These are phyloP conservation scores for Cinnamomum micranthum DNA, from an alignment of 164 flowering plant genomes.

Conservation along the genomic window DNA sequence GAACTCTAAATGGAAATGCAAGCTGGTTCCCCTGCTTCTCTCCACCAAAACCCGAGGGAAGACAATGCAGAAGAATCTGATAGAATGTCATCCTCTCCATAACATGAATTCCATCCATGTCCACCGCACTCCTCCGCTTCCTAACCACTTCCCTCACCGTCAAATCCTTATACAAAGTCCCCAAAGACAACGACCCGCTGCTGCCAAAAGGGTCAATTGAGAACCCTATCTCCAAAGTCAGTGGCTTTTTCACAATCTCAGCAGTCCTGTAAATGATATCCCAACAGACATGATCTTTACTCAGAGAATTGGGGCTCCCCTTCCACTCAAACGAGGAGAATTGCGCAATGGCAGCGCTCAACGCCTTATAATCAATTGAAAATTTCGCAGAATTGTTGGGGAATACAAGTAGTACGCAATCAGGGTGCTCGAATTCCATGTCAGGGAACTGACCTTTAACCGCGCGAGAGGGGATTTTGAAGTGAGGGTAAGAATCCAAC, in stretches of 20 bases:
- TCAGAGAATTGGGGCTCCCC: conserved; percentile 72
- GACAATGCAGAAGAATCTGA: conserved; percentile 84
- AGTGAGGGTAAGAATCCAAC: conserved; percentile 28
- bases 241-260: conserved; percentile 70
- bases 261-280: conserved; percentile 81
- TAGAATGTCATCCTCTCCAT: conserved; percentile 73
- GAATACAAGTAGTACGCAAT: conserved; percentile 71
- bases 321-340: conserved; percentile 59
- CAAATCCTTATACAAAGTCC: conserved; percentile 48
- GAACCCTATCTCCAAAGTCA: conserved; percentile 21
- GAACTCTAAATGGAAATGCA: conserved; percentile 77
- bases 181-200: conserved; percentile 35
- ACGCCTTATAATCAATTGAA: conserved; percentile 41
- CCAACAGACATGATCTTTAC: conserved; percentile 89
- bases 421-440: conserved; percentile 88
- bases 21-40: conserved; percentile 56
- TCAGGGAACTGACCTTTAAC: conserved; percentile 59
- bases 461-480: conserved; percentile 42
- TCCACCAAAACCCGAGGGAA: conserved; percentile 62
- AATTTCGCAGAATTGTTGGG: conserved; percentile 43
- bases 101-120: conserved; percentile 71
- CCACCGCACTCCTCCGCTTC: conserved; percentile 94
- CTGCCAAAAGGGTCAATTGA: conserved; percentile 36
- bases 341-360: conserved; percentile 44
- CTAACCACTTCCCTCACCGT: conserved; percentile 66